A percentile compares a stretch with the other conserved stretches of the same genome.
phyloP scores from a whole-genome alignment of 2,329 filamentous ascomycete species.

The Pseudogymnoascus sp. region DNA sequence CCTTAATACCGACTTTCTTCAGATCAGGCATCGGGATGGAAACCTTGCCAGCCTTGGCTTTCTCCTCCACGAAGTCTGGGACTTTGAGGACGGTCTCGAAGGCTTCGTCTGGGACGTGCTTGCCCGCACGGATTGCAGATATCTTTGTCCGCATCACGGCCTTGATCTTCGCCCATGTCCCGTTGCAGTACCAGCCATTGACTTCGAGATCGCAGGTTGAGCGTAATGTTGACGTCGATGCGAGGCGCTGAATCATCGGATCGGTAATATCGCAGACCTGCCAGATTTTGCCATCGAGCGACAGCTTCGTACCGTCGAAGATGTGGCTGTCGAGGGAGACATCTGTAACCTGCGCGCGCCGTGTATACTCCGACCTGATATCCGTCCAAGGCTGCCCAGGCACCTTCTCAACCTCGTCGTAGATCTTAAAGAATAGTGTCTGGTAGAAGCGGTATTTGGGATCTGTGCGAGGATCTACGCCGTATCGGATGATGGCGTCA shows the following conservation, averaged over 20 bases:
- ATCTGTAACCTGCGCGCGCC: slow-evolving; percentile 20
- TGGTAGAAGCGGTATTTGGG: slow-evolving; percentile 78
- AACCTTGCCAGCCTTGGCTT: slow-evolving; percentile 19
- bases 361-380: slow-evolving; percentile 16
- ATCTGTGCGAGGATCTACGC: slow-evolving; percentile 75
- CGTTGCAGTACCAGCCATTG: slow-evolving; percentile 81
- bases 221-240: slow-evolving; percentile 57
- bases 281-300: slow-evolving; percentile 82
- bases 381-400: slow-evolving; percentile 18
- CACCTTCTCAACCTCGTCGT: slow-evolving; percentile 24
- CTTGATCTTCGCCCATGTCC: slow-evolving; percentile 76
- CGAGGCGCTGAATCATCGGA: slow-evolving; percentile 60
- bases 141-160: slow-evolving; percentile 86
- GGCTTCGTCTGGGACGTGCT: slow-evolving; percentile 43
- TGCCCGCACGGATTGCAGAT: slow-evolving; percentile 54
- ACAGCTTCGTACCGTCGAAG: slow-evolving; percentile 73
- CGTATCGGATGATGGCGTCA: slow-evolving; percentile 78
- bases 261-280: slow-evolving; percentile 91
- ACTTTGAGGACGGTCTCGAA: slow-evolving; percentile 39
- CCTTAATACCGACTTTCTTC: slow-evolving; percentile 22
- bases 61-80: slow-evolving; percentile 27
- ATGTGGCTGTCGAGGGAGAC: slow-evolving; percentile 53
- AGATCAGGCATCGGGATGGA: slow-evolving; percentile 26
- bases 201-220: slow-evolving; percentile 51
- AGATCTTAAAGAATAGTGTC: slow-evolving; percentile 77